These are phyloP conservation scores for Stereocaulon alpinum DNA, from an alignment of 495 filamentous ascomycete genomes.

Conservation along the genomic window DNA sequence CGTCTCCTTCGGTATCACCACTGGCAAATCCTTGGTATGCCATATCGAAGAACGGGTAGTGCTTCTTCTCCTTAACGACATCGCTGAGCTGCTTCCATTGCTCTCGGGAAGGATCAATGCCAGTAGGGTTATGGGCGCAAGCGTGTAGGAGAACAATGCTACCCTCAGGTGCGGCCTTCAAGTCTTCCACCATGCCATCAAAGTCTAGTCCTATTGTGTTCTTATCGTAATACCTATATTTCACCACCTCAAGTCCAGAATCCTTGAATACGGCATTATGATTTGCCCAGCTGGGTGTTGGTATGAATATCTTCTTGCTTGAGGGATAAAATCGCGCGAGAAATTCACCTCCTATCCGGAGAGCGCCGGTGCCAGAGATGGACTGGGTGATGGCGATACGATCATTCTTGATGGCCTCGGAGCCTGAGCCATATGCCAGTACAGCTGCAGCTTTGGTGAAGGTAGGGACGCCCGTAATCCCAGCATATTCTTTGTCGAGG, in stretches of 20 bases:
- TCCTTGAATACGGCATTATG: slow-evolving; percentile 94
- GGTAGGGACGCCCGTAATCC: slow-evolving; percentile 86
- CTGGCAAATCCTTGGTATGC: slow-evolving; percentile 98
- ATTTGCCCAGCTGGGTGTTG: slow-evolving; percentile 95
- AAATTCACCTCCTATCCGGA: slow-evolving; percentile 91
- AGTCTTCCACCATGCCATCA: slow-evolving; percentile 81
- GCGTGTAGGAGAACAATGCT: slow-evolving; percentile 90
- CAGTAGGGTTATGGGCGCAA: slow-evolving; percentile 97
- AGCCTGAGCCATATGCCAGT: slow-evolving; percentile 80
- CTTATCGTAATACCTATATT: slow-evolving; percentile 98
- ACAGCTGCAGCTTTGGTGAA: slow-evolving; percentile 87
- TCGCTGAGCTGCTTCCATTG: slow-evolving; percentile 92
- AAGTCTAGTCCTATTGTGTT: slow-evolving; percentile 97
- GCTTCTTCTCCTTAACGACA: slow-evolving; percentile 77
- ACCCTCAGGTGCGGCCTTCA: slow-evolving; percentile 77
- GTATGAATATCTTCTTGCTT: slow-evolving; percentile 90
- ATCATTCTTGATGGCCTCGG: slow-evolving; percentile 60
- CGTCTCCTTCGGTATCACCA: slow-evolving; percentile 83
- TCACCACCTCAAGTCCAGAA: slow-evolving; percentile 76
- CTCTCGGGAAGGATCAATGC: slow-evolving; percentile 82
- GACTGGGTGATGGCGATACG: slow-evolving; percentile 90
- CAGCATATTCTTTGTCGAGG: slow-evolving; percentile 95
- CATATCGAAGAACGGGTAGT: slow-evolving; percentile 99
- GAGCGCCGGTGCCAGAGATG: slow-evolving; percentile 93
- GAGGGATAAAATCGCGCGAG: slow-evolving; percentile 79